Evolutionary conservation across 495 filamentous ascomycete species (phyloP), one percentile per base, ranked within the genome.

Genomic region (Aspergillus steynii): DNA sequence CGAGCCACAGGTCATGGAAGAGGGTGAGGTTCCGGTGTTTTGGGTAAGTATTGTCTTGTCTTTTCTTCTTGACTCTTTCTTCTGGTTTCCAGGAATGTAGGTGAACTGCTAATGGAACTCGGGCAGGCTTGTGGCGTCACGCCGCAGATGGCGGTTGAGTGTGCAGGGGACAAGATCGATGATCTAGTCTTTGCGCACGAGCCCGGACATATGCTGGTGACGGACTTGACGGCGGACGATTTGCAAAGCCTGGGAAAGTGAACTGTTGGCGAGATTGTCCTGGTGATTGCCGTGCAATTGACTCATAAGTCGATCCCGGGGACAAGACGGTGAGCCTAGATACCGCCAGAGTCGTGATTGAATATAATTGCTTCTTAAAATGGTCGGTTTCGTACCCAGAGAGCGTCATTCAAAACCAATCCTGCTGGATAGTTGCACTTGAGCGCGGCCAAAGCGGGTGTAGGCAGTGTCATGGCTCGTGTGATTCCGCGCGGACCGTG

Each of bases 131-230:
- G 82, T 64, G 83, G 82, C 4, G 82, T 86, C 3, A 86, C 85
- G 15, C 82, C 84, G 5, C 83, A 86, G 65, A 76, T 82, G 53
- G 83, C 81, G 7, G 82, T 86, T 0, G 78, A 82, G 74, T 65
- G 73, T 47, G 77, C 80, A 3, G 68, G 73, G 20, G 50, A 67
- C 27, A 64, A 61, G n/a, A 63, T 86, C 26, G 61, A 78, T 12
- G 84, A 83, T 0, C 68, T 76, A 15, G 74, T 84, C 2, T 81
- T 86, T 73, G 74, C 74, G 1, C 85, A 86, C 69, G 76, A 75
- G 42, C 84, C 84, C 5, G 82, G 82, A 0, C 75, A 83, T 64
- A 86, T 87, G 83, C 62, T 85, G 50, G 72, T 85, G 2, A 74
- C 78, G 6, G 83, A 85, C 71, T 74, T 68, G 69, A 71, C 65